Percentiles rank a stretch among this genome's conserved stretches.
Evolutionary conservation across 345 rosid genomes (phyloP).

Genomic region (Eucalyptus camaldulensis): DNA sequence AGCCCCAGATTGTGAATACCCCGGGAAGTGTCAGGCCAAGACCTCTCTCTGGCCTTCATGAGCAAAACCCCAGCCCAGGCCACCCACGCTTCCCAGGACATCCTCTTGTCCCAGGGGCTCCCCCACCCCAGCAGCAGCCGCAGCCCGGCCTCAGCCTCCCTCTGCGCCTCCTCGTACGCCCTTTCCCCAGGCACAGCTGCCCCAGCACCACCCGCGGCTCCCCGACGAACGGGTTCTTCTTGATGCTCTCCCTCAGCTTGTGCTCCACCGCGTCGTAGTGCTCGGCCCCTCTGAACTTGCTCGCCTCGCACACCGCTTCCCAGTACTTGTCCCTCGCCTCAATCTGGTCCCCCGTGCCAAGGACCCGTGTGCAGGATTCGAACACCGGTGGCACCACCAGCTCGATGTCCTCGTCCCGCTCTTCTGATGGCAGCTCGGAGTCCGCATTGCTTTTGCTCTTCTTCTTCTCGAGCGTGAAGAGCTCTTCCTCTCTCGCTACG

Average conservation of each 20-base stretch:
- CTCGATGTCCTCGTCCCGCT: constrained; percentile 59
- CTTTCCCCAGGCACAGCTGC: constrained; percentile 46
- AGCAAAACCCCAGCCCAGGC: constrained; percentile 78
- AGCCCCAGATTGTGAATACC: constrained; percentile 76
- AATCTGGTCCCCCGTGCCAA: constrained; percentile 44
- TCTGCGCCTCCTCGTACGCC: constrained; percentile 62
- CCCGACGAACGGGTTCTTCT: constrained; percentile 69
- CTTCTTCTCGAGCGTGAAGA: constrained; percentile 38
- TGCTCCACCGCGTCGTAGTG: constrained; percentile 37
- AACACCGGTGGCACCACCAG: constrained; percentile 73
- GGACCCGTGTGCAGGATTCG: constrained; percentile 35
- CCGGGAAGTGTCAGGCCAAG: constrained; percentile 82
- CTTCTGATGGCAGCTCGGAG: neutral
- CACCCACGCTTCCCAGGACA: constrained; percentile 91
- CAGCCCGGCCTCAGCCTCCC: constrained; percentile 54
- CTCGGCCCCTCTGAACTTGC: constrained; percentile 3
- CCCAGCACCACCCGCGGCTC: constrained; percentile 75
- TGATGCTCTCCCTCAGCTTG: constrained; percentile 25
- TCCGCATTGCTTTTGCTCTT: constrained; percentile 9
- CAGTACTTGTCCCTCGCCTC: constrained; percentile 60
- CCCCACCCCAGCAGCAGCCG: constrained; percentile 75
- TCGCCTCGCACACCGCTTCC: constrained; percentile 57
- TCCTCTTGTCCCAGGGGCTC: constrained; percentile 91
- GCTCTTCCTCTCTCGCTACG: constrained; percentile 71
- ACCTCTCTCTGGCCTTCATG: constrained; percentile 69